phyloP scores from a whole-genome alignment of 148 eudicot species.

The Rhododendron mucronatum region DNA sequence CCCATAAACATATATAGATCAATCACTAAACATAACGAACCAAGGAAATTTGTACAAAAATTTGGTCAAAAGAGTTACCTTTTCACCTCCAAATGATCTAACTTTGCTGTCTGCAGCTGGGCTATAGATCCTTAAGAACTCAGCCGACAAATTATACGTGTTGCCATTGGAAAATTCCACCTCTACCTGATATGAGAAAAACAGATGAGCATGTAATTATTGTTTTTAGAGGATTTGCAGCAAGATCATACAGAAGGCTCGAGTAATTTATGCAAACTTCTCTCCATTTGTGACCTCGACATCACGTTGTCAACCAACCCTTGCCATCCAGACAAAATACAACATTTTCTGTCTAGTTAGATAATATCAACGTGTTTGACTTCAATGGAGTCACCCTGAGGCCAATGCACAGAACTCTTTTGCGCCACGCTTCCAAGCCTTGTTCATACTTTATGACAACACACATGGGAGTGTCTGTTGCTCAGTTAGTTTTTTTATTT shows the following conservation, averaged over 20 bases:
- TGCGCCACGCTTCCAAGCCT: neutral
- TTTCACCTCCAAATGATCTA: conserved; percentile 78
- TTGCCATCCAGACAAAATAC: neutral
- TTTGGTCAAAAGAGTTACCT: conserved; percentile 39
- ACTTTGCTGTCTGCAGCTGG: conserved; percentile 95
- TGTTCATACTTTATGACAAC: neutral
- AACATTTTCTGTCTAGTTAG: neutral
- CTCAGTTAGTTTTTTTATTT: neutral
- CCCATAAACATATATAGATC: neutral
- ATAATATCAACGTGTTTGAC: neutral
- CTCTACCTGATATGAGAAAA: conserved; percentile 53
- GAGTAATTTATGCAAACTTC: neutral
- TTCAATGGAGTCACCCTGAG: neutral
- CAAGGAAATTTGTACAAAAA: neutral
- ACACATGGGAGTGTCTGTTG: neutral
- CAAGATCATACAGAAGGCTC: conserved; percentile 2
- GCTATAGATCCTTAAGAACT: conserved; percentile 75
- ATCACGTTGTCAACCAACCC: neutral
- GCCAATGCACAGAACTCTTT: neutral
- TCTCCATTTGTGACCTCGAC: neutral
- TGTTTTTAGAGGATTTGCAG: neutral
- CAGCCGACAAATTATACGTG: conserved; percentile 60
- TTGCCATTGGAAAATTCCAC: conserved; percentile 64
- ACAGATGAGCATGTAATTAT: neutral
- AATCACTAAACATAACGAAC: neutral